phyloP scores from a whole-genome alignment of 2,329 filamentous ascomycete genomes.

The Aureobasidium sp. region DNA sequence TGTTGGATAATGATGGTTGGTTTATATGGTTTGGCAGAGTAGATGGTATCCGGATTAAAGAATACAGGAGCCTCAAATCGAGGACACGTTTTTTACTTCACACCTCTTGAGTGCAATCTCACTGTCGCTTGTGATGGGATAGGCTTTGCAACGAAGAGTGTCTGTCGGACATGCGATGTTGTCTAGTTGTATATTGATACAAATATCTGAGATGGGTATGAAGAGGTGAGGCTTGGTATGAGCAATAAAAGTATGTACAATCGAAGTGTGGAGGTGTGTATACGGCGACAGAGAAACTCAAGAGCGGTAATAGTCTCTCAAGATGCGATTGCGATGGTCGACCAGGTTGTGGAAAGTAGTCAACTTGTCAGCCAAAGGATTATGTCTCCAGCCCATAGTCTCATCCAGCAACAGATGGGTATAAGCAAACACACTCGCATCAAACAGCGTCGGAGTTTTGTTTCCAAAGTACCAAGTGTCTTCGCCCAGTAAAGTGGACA shows the following conservation, averaged over 20 bases:
- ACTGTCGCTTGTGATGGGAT: neutral
- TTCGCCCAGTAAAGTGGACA: conserved; percentile 50
- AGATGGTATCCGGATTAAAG: neutral
- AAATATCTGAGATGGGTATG: neutral
- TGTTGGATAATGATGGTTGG: neutral
- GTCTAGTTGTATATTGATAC: neutral
- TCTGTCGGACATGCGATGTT: neutral
- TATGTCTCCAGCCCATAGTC: conserved; percentile 54
- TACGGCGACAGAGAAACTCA: neutral
- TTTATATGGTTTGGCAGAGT: neutral
- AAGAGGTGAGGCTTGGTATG: neutral
- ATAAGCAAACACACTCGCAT: conserved; percentile 85
- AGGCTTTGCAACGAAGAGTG: neutral
- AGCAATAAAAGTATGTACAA: neutral
- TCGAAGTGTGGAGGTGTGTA: neutral
- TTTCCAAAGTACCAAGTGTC: conserved; percentile 54
- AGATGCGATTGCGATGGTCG: conserved; percentile 53
- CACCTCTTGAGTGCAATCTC: neutral
- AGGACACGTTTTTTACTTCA: neutral
- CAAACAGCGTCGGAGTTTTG: conserved; percentile 61
- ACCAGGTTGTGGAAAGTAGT: conserved; percentile 53
- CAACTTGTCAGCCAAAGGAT: conserved; percentile 50
- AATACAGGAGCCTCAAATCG: neutral
- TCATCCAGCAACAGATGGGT: conserved; percentile 69
- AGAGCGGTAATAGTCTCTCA: conserved; percentile 38